phyloP scores from a whole-genome alignment of 495 filamentous ascomycete genomes.

The Neurospora intermedia region DNA sequence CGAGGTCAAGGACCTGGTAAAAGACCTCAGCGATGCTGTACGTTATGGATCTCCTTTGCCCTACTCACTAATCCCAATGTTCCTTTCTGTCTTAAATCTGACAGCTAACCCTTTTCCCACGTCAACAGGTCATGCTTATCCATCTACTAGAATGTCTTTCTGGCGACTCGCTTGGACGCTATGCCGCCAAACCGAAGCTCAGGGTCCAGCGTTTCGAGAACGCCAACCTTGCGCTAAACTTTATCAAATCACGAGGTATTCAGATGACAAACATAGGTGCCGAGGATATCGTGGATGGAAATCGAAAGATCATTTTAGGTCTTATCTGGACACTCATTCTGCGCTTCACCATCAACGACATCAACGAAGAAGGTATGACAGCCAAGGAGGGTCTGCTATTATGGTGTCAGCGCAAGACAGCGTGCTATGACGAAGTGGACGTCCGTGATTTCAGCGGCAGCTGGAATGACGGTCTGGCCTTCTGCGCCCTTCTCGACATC shows the following conservation, averaged over 20 bases:
- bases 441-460: constrained; percentile 87
- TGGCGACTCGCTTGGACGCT: constrained; percentile 85
- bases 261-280: constrained; percentile 98
- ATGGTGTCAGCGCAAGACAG: constrained; percentile 98
- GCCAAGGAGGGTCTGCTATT: constrained; percentile 91
- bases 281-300: constrained; percentile 97
- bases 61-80: constrained; percentile 1
- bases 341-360: constrained; percentile 95
- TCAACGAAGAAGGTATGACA: constrained; percentile 95
- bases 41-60: constrained; percentile 22
- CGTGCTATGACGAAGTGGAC: constrained; percentile 93
- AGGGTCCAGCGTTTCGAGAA: constrained; percentile 98
- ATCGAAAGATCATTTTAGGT: constrained; percentile 92
- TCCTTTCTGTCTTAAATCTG: not conserved
- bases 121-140: constrained; percentile 71
- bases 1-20: constrained; percentile 69
- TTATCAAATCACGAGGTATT: constrained; percentile 80
- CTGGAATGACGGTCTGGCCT: constrained; percentile 96
- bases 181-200: constrained; percentile 89
- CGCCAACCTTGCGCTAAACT: constrained; percentile 90
- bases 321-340: constrained; percentile 97
- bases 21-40: constrained; percentile 88
- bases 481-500: constrained; percentile 93
- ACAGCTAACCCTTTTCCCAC: not conserved
- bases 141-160: constrained; percentile 94